Percentiles rank a stretch among this genome's conserved stretches.
phyloP scores from a whole-genome alignment of 495 filamentous ascomycete genomes.

The Pseudotulostoma volvatum region DNA sequence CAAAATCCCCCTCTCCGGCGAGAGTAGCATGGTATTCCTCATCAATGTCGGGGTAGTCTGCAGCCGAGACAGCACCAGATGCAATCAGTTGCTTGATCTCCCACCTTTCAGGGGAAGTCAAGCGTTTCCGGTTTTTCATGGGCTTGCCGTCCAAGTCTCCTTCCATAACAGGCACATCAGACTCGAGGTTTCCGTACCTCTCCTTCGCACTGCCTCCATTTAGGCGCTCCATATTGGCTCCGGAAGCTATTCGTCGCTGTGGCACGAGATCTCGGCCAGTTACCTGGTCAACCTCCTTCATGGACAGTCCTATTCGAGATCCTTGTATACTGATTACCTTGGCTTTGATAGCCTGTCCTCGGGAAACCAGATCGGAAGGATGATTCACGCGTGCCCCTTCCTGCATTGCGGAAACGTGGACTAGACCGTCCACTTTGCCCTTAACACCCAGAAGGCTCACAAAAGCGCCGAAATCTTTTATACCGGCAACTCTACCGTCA shows the following conservation, averaged over 20 bases:
- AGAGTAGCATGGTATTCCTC: slow-evolving; percentile 84
- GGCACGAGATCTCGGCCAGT: slow-evolving; percentile 76
- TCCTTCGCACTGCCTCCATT: slow-evolving; percentile 35
- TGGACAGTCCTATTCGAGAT: slow-evolving; percentile 66
- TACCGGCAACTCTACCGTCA: slow-evolving; percentile 70
- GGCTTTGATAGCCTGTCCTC: slow-evolving; percentile 75
- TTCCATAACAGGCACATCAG: slow-evolving; percentile 50
- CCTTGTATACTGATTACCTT: slow-evolving; percentile 83
- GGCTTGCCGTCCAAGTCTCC: slow-evolving; percentile 35
- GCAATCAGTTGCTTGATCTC: slow-evolving; percentile 94
- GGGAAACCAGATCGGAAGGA: slow-evolving; percentile 69
- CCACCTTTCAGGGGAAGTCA: slow-evolving; percentile 94
- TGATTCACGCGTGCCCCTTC: slow-evolving; percentile 80
- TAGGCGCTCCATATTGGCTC: slow-evolving; percentile 76
- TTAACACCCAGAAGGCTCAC: slow-evolving; percentile 77
- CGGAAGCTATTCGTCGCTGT: slow-evolving; percentile 67
- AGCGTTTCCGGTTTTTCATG: slow-evolving; percentile 58
- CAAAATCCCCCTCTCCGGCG: slow-evolving; percentile 72
- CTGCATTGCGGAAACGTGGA: slow-evolving; percentile 90
- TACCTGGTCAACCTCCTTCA: slow-evolving; percentile 93
- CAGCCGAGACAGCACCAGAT: slow-evolving; percentile 76
- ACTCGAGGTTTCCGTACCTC: slow-evolving; percentile 42
- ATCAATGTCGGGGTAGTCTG: slow-evolving; percentile 87
- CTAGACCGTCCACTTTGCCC: slow-evolving; percentile 82
- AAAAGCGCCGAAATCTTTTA: slow-evolving; percentile 93